These are phyloP conservation scores for Goffeauzyma gilvescens DNA, from an alignment of 768 basidiomycete species.

Conservation along the genomic window DNA sequence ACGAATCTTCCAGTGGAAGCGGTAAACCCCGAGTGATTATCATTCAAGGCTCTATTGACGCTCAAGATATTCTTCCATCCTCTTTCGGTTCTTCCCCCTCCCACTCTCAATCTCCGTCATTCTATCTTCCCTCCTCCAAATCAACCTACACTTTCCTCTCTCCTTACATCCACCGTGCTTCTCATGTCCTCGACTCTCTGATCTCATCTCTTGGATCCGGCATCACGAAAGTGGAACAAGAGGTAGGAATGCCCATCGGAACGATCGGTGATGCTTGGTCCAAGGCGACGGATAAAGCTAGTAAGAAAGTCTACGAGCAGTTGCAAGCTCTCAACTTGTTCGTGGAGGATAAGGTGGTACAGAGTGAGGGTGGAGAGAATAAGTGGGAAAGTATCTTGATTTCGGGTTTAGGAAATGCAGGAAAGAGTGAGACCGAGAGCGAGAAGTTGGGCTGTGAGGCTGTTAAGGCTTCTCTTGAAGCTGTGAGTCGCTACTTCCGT, in stretches of 20 bases:
- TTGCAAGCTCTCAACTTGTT: too few relatives aligned
- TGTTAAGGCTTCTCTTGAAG: slow-evolving; percentile 23
- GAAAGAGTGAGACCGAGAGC: slow-evolving; percentile 15
- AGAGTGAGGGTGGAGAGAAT: too few relatives aligned
- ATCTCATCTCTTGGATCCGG: slow-evolving; percentile 17
- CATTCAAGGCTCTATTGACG: slow-evolving; percentile 20
- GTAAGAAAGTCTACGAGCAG: too few relatives aligned
- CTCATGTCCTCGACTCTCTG: slow-evolving; percentile 16
- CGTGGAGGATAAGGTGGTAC: too few relatives aligned
- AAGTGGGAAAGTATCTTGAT: too few relatives aligned
- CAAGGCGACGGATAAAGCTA: too few relatives aligned
- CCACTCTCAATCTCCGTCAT: slow-evolving; percentile 18
- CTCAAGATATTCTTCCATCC: slow-evolving; percentile 14
- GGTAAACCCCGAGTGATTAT: slow-evolving; percentile 26
- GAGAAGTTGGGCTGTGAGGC: slow-evolving; percentile 20
- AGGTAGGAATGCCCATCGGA: too few relatives aligned
- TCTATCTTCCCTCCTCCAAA: slow-evolving; percentile 21
- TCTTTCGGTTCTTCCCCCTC: slow-evolving; percentile 21
- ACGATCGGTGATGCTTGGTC: too few relatives aligned
- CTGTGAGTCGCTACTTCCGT: slow-evolving; percentile 22
- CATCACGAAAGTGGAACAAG: too few relatives aligned
- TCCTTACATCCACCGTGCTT: slow-evolving; percentile 24
- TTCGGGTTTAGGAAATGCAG: too few relatives aligned
- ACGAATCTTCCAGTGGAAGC: too few relatives aligned
- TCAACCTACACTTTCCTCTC: slow-evolving; percentile 15